Conservation (phyloP, 78 protist genomes). For the Dictyostelium brefeldianum region DNA sequence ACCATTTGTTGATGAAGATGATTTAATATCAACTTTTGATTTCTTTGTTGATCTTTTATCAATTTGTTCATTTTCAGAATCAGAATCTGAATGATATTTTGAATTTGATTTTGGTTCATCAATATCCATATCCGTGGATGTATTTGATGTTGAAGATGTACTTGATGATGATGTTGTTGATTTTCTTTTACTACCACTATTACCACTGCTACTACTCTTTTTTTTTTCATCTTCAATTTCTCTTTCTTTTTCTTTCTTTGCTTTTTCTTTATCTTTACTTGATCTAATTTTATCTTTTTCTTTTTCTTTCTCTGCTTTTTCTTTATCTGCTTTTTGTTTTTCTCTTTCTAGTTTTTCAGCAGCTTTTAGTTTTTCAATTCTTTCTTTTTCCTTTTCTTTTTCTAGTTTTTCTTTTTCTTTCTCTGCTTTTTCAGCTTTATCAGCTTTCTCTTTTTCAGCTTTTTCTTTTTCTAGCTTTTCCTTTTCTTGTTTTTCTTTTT, state of each 20-base stretch:
- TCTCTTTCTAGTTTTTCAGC: too few relatives aligned
- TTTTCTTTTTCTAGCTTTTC: conserved; percentile 4
- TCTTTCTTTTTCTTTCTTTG: not conserved
- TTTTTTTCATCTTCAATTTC: not conserved
- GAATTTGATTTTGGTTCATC: conserved; percentile 16
- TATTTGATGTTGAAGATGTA: not conserved
- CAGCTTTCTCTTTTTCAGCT: not conserved
- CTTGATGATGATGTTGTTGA: not conserved
- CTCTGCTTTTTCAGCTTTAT: not conserved
- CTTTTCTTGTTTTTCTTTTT: not conserved
- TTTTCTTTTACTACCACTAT: conserved; percentile 1
- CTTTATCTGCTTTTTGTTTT: not conserved
- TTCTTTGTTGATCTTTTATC: conserved; percentile 19
- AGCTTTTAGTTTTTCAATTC: not conserved
- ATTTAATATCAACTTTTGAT: conserved; percentile 4
- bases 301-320: not conserved
- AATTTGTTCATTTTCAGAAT: conserved; percentile 3
- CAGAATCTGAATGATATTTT: not conserved
- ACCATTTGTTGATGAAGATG: not conserved
- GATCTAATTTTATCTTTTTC: not conserved
- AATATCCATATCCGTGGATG: conserved; percentile 1
- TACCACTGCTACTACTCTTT: not conserved
- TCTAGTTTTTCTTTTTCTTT: not conserved
- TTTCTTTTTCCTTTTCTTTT: conserved; percentile 4
- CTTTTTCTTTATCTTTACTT: not conserved